Base-by-base conservation (phyloP, 768 basidiomycete species). In the Kwoniella europaea region DNA sequence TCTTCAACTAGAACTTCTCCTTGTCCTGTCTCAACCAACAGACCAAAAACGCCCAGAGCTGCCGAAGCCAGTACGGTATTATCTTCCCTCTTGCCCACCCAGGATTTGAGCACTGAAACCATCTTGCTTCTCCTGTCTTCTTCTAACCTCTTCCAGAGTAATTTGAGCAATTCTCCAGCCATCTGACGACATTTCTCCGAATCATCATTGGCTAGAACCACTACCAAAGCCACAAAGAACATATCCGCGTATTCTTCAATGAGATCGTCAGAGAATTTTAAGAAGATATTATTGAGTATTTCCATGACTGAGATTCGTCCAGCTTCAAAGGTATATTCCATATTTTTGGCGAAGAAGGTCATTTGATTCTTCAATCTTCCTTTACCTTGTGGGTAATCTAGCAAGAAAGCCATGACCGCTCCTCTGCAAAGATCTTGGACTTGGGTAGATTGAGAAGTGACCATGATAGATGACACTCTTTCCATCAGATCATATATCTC, bases 401-500 rank as follows among this genome's bases (percentile, higher is more conserved):
- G 88, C 59, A 98, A 86, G 87, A 99, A 99, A 79, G 95, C 93
- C 50, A 98, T 88, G 27, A 96, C 86, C 41, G 94, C 88, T 57
- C 90, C 89, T 20, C 97, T 90, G 70, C 93, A 96, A 10, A 92
- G 88, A 81, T 97, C 94, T 80, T 95, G 95, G 9, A 96, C 93
- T 75, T 91, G 90, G 0, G 89, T 83, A 2, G 95, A 94, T 82
- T 98, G 96, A 74, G 88, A 94, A 13, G 94, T 95, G 52, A 99
- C 93, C 87, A 97, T 90, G 75, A 96, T 89, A 74, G 93, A 91
- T 3, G 93, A 90, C 22, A 98, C 90, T 69, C 90, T 90, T 70
- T 93, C 92, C 95, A 99, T 98, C 44, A 95, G 85, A 82, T 98
- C 95, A 85, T 99, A 99, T 62, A 99, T 91, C 83, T 98, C 97